Base-by-base conservation (phyloP, 179 eudicot genomes). In the Actinidia chinensis region DNA sequence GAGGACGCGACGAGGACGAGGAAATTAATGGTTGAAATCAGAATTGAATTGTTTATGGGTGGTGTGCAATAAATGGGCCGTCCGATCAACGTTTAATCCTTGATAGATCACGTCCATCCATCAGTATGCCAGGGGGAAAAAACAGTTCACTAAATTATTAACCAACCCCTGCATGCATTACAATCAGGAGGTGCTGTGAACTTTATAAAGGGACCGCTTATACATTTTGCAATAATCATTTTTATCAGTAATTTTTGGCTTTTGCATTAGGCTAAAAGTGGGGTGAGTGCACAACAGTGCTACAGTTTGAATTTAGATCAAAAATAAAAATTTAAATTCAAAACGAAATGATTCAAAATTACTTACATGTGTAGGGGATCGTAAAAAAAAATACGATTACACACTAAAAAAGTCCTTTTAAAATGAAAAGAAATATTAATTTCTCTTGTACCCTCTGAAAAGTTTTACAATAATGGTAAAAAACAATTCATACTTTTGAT, bases 31-130 rank as follows among this genome's bases (percentile, higher is more conserved):
- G 76, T 5, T 17, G 28, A 78, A 10, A 36, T 65, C 33, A 28
- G 33, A 17, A 65, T 33, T 65, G 44, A 44, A 28, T 0, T 28
- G 33, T 28, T 28, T 20, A 65, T 46, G 10, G 84, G 52, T 82
- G 81, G 81, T 44, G 28, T 40, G 28, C 33, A 54, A 48, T 79
- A 25, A 73, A 65, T 52, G 71, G 17, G n/a, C 20, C 48, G 18
- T 73, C 68, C 20, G 52, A 73, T 73, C 44, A 5, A 8, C 51
- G 22, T 2, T 36, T 28, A 5, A 40, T 42, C 12, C 5, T 18
- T 59, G 68, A 74, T 74, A 42, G 14, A 58, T 74, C 77, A 42
- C 66, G 4, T 7, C 77, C 77, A 54, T 59, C 65, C 68, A 12
- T 74, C 65, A 8, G 40, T 12, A 4, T 5, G 4, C 3, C n/a